Evolutionary conservation across 106 monocot genomes (phyloP).

Genomic region (Platanthera zijinensis): DNA sequence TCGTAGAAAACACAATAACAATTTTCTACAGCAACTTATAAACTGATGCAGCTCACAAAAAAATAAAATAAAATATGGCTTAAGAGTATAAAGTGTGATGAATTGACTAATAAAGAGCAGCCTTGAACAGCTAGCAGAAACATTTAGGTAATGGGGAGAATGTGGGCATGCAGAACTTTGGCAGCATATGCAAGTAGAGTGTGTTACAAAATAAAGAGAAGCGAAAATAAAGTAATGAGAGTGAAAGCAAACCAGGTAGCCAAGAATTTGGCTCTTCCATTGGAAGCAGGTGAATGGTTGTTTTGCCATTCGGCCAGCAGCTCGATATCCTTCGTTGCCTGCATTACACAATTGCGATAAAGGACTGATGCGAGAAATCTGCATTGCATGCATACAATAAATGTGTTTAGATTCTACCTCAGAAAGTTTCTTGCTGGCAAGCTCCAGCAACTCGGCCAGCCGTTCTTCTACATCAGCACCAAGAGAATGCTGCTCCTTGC

Average conservation of each 20-base stretch:
- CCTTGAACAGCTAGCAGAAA: too few species aligned
- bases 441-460: constrained; percentile 14
- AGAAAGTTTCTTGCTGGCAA: neutral
- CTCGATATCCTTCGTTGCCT: neutral
- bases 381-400: neutral
- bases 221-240: neutral
- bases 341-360: neutral
- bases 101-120: too few species aligned
- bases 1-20: too few species aligned
- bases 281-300: constrained; percentile 1
- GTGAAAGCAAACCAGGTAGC: neutral
- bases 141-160: too few species aligned
- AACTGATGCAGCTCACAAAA: too few species aligned
- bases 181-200: neutral
- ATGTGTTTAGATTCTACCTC: constrained; percentile 1
- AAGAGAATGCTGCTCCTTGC: constrained; percentile 22
- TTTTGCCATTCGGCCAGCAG: constrained; percentile 4
- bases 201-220: neutral
- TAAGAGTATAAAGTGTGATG: too few species aligned
- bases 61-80: too few species aligned
- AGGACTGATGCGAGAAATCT: neutral
- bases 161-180: too few species aligned
- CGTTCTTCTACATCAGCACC: constrained; percentile 28
- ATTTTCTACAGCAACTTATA: too few species aligned
- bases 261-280: neutral